Conservation (phyloP, 257 asterid genomes). For the Fraxinus americana region DNA sequence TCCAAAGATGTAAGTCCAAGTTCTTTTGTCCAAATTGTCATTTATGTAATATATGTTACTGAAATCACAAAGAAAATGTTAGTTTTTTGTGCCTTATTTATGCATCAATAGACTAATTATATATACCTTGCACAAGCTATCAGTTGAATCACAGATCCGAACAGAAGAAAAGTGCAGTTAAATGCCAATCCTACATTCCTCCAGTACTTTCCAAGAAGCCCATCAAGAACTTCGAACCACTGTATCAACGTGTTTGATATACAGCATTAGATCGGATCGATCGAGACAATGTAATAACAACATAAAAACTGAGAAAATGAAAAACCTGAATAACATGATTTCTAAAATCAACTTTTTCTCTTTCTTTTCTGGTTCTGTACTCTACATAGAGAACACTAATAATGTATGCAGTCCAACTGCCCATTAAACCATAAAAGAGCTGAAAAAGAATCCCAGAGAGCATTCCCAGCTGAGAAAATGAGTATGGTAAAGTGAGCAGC, state of each 20-base stretch:
- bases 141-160: slow-evolving; percentile 78
- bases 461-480: slow-evolving; percentile 93
- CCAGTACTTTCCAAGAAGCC: slow-evolving; percentile 87
- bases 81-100: background rate
- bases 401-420: slow-evolving; percentile 93
- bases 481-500: slow-evolving; percentile 79
- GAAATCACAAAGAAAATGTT: background rate
- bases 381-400: slow-evolving; percentile 80
- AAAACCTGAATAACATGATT: slow-evolving; percentile 94
- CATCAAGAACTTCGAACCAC: slow-evolving; percentile 99
- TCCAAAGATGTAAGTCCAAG: no score
- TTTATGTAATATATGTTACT: no score
- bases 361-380: slow-evolving; percentile 79
- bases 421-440: slow-evolving; percentile 75
- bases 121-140: slow-evolving; percentile 93
- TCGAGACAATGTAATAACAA: background rate
- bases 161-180: slow-evolving; percentile 91
- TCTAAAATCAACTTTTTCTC: slow-evolving; percentile 82
- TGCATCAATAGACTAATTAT: background rate
- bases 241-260: slow-evolving; percentile 3
- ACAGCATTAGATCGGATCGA: background rate
- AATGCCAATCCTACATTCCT: slow-evolving; percentile 96
- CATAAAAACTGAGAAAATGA: slow-evolving; percentile 22
- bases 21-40: no score
- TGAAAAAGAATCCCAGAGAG: slow-evolving; percentile 74